Conservation (phyloP, 2,329 filamentous ascomycete species). For the Graphilbum sp. region DNA sequence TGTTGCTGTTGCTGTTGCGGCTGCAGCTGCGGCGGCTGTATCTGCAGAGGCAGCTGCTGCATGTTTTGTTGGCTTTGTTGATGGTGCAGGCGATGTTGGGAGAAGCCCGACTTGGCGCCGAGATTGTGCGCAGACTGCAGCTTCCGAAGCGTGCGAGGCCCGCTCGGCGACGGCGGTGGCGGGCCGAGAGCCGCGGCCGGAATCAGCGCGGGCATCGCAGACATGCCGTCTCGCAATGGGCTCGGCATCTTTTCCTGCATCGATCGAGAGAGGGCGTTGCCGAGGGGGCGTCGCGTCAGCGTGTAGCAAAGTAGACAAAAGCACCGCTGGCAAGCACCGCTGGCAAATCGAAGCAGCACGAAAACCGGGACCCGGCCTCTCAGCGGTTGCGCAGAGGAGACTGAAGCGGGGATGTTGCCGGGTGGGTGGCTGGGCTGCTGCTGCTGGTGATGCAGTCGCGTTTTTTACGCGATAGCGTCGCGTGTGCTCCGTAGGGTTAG, state of each 20-base stretch:
- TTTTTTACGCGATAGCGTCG: conserved; percentile 5
- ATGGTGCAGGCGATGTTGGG: conserved; percentile 26
- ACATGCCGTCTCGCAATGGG: conserved; percentile 14
- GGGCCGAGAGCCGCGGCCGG: conserved; percentile 27
- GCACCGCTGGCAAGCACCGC: no score
- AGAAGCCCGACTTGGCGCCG: conserved; percentile 34
- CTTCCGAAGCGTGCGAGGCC: conserved; percentile 51
- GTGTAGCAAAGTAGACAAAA: no score
- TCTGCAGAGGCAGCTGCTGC: conserved; percentile 16
- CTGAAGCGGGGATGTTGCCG: neutral
- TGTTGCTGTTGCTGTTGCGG: conserved; percentile 10
- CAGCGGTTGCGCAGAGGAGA: neutral
- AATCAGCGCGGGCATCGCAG: conserved; percentile 13
- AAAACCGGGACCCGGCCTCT: no score
- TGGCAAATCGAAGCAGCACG: no score
- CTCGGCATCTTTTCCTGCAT: no score
- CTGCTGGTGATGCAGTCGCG: neutral
- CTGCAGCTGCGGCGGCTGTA: conserved; percentile 1
- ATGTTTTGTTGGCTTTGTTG: conserved; percentile 12
- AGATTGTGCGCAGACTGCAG: conserved; percentile 62
- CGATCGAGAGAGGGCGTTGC: no score
- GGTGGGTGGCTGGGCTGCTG: neutral
- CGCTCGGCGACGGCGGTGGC: conserved; percentile 43
- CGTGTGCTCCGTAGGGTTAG: neutral
- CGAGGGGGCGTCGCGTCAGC: no score